Conservation (phyloP, 306 rosid species). For the Vigna unguiculata region DNA sequence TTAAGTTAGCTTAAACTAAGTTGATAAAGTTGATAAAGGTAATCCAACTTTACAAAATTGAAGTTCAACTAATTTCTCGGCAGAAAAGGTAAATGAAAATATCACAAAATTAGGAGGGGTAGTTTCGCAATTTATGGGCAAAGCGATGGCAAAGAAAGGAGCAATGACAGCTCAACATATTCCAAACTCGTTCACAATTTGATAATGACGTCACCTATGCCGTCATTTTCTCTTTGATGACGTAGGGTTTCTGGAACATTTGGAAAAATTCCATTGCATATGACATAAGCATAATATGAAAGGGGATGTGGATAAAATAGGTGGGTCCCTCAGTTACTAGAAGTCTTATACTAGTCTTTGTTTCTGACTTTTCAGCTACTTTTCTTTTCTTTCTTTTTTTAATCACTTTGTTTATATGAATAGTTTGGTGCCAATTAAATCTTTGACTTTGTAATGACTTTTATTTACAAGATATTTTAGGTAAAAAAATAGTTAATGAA, state of each 20-base stretch:
- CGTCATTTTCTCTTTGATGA: constrained; percentile 35
- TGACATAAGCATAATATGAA: constrained; percentile 32
- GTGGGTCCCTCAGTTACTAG: constrained; percentile 32
- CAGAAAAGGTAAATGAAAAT: neutral
- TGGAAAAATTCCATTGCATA: neutral
- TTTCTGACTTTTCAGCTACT: constrained; percentile 31
- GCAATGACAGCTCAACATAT: constrained; percentile 7
- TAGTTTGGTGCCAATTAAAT: neutral
- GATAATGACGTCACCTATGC: constrained; percentile 32
- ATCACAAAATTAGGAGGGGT: neutral
- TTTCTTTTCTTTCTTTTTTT: neutral
- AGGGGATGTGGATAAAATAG: neutral
- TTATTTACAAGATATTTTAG: neutral
- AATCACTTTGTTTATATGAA: neutral
- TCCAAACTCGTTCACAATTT: neutral
- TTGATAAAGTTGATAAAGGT: neutral
- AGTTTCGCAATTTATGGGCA: constrained; percentile 30
- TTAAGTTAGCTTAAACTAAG: neutral
- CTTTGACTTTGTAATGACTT: neutral
- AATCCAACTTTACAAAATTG: neutral
- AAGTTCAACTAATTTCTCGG: neutral
- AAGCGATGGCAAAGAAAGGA: constrained; percentile 24
- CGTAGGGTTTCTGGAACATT: constrained; percentile 33
- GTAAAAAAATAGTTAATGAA: neutral
- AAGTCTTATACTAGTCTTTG: constrained; percentile 27